These are phyloP conservation scores for Pythium rishiriense DNA, from an alignment of 352 stramenopile species.

Conservation along the genomic window DNA sequence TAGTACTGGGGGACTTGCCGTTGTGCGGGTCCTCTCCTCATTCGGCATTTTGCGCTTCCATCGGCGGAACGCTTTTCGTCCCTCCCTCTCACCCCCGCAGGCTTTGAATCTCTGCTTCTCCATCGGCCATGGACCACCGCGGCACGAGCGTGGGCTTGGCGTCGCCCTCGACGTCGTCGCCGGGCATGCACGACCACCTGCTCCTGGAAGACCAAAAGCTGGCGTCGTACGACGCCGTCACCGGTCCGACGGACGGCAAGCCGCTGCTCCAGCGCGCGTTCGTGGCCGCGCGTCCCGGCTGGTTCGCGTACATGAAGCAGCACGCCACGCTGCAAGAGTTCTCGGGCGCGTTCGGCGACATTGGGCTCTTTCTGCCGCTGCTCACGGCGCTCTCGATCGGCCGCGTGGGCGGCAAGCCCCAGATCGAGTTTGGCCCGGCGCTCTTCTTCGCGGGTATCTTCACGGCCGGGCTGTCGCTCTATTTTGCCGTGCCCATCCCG, in stretches of 20 bases:
- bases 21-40: not conserved
- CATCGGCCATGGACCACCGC: not conserved
- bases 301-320: conserved; percentile 56
- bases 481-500: conserved; percentile 93
- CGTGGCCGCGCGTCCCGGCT: conserved; percentile 55
- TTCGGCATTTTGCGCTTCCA: not conserved
- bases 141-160: not conserved
- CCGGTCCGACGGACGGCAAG: conserved; percentile 45
- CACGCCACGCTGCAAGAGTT: conserved; percentile 79
- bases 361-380: conserved; percentile 93
- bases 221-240: conserved; percentile 42
- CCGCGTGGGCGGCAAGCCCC: conserved; percentile 56
- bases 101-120: not conserved
- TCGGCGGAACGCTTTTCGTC: not conserved
- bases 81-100: not conserved
- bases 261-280: conserved; percentile 53
- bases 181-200: conserved; percentile 38
- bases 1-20: not conserved
- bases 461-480: conserved; percentile 81
- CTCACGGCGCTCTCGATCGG: conserved; percentile 88
- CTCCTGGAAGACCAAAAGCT: conserved; percentile 14
- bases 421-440: conserved; percentile 87
- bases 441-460: conserved; percentile 92
- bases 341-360: conserved; percentile 91
- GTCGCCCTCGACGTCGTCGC: conserved; percentile 11